phyloP scores from a whole-genome alignment of 2,329 filamentous ascomycete species.

The Pseudopyrenochaeta lycopersici region DNA sequence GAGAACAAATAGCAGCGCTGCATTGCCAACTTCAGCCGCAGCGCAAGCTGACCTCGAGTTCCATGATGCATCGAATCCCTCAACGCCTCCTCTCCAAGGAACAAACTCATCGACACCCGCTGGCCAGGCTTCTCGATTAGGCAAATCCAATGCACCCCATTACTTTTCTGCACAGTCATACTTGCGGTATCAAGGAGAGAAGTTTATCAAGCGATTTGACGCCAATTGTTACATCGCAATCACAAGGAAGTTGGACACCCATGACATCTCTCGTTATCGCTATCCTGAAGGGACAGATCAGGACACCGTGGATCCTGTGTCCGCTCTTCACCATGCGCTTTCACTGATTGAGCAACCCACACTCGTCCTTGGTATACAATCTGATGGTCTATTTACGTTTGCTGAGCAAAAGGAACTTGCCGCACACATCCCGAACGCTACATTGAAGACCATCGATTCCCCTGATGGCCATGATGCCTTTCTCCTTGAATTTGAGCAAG shows the following conservation, averaged over 20 bases:
- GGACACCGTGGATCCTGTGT: slow-evolving; percentile 63
- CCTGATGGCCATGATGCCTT: slow-evolving; percentile 97
- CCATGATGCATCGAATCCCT: slow-evolving; percentile 50
- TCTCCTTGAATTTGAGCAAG: slow-evolving; percentile 94
- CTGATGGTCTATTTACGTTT: slow-evolving; percentile 95
- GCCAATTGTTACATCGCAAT: slow-evolving; percentile 99
- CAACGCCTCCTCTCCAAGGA: slow-evolving; percentile 35
- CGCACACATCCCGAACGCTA: slow-evolving; percentile 77
- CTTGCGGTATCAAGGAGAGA: slow-evolving; percentile 92
- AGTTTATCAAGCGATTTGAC: slow-evolving; percentile 97
- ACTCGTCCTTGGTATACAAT: slow-evolving; percentile 92
- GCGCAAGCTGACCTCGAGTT: slow-evolving; percentile 57
- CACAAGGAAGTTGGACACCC: slow-evolving; percentile 95
- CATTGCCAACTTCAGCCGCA: slow-evolving; percentile 28
- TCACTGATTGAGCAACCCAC: slow-evolving; percentile 86
- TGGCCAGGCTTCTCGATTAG: slow-evolving; percentile 37
- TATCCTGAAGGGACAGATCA: slow-evolving; percentile 47
- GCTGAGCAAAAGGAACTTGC: slow-evolving; percentile 95
- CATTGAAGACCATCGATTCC: slow-evolving; percentile 87
- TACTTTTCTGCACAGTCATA: slow-evolving; percentile 99
- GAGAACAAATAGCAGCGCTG: slow-evolving; percentile 44
- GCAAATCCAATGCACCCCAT: slow-evolving; percentile 62
- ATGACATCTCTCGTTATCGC: slow-evolving; percentile 87
- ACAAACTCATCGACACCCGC: slow-evolving; percentile 17
- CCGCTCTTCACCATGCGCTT: slow-evolving; percentile 70